Evolutionary conservation across 305 asterid species (phyloP), one percentile per base, ranked within the genome.

Genomic region (Fraxinus dipetala): DNA sequence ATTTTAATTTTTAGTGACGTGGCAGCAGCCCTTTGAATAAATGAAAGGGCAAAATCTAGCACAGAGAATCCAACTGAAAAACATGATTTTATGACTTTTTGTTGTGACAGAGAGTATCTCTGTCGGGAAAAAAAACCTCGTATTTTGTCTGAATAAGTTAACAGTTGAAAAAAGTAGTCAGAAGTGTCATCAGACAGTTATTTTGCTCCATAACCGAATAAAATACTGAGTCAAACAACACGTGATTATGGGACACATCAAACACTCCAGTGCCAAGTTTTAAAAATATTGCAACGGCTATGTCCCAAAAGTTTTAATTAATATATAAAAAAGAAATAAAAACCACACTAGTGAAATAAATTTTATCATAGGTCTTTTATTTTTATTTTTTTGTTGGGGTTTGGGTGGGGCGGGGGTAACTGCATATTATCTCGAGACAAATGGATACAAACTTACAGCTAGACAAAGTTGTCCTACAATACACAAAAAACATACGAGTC

Each of bases 41-140:
- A 31, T 40, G 56, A 40, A 38, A 28, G 72, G 65, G 43, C 85
- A 75, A 54, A 54, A 38, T 20, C 51, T 78, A 11, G 40, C n/a
- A 81, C 83, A 81, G 32, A 82, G 65, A 78, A 82, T 83, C 83
- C 85, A 83, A 79, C 83, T 43, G 83, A 77, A 43, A 83, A 14
- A 22, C 45, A 30, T 9, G 18, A 79, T 79, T 84, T 82, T 59
- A 11, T 72, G 75, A 81, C 85, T 40, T 83, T 81, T 77, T 79
- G 24, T 81, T 48, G 81, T 48, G 69, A 73, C 69, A 2, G 69
- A 0, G 34, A 14, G 20, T 36, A 70, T 70, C 13, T 20, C 13
- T 34, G 77, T 85, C 8, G 45, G 83, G 72, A 43, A 54, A 54
- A 87, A 59, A 78, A 84, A 67, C 86, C 86, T 80, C 61, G 87